Evolutionary conservation across 345 rosid genomes (phyloP), one percentile per base, ranked within the genome.

Genomic region (Brassica rapa): DNA sequence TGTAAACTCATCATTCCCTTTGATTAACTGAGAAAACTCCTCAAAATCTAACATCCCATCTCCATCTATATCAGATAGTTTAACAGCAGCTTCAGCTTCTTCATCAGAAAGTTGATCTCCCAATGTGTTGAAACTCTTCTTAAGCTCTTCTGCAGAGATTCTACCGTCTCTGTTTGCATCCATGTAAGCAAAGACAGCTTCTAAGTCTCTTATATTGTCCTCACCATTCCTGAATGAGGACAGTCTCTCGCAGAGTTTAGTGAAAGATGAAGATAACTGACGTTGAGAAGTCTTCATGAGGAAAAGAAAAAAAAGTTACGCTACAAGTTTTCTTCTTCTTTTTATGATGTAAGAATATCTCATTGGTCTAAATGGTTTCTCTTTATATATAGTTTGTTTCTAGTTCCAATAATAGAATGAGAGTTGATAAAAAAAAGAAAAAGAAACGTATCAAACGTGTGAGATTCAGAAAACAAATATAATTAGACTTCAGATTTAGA

Each of bases 111-210:
- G 68, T 63, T 75, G 68, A 56, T 85, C 89, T 59, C 91, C 96
- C 4, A 83, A 11, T 21, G 74, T 76, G 23, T 53, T 82, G 63
- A 88, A 75, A 73, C 91, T 85, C 77, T 82, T 78, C 67, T 80
- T 83, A 43, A 91, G 83, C 84, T 91, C 92, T 0, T 76, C 67
- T 0, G 91, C 75, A 0, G 93, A 86, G 41, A 91, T 86, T 71
- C 77, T 86, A 70, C 92, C 96, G 53, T 89, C 96, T 33, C 83
- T 73, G 72, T 91, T 81, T 73, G 85, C 88, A 27, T 91, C 96
- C 21, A 89, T 84, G 83, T 74, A 83, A 11, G 84, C 63, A 82
- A 89, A 91, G 12, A 86, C 89, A 53, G 62, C 76, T 9, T 77
- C 60, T 24, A 88, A 66, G 63, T 82, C 83, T 43, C 35, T 59